Percentiles rank a stretch among this genome's conserved stretches.
Evolutionary conservation across 1,139 yeast genomes (phyloP).

Genomic region (Protomyces arabidopsidicola): DNA sequence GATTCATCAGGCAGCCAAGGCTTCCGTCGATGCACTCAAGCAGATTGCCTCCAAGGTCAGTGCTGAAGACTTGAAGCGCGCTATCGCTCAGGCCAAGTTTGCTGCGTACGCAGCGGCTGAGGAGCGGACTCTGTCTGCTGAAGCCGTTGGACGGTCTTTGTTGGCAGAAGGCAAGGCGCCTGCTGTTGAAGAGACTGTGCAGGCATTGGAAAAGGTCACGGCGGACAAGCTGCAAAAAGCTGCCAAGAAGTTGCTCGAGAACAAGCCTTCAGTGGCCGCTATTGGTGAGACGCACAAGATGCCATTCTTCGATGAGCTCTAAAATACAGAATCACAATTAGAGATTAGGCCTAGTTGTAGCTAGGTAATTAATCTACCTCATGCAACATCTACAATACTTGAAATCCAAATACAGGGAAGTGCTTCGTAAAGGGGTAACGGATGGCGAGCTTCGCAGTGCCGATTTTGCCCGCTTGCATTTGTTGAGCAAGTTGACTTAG

Average conservation of each 20-base stretch:
- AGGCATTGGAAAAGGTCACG: slow-evolving; percentile 42
- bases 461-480: background rate
- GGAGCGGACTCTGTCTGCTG: slow-evolving; percentile 39
- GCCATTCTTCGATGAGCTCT: slow-evolving; percentile 85
- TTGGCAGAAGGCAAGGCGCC: slow-evolving; percentile 36
- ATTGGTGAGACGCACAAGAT: slow-evolving; percentile 83
- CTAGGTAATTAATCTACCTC: too few species aligned
- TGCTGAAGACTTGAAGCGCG: slow-evolving; percentile 44
- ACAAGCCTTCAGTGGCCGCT: slow-evolving; percentile 78
- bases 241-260: slow-evolving; percentile 51
- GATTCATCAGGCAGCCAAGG: slow-evolving; percentile 53
- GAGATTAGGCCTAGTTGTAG: background rate
- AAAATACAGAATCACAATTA: background rate
- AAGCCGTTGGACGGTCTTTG: slow-evolving; percentile 36
- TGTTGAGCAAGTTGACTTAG: background rate
- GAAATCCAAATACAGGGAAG: background rate
- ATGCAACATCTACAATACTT: background rate
- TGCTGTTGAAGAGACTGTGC: slow-evolving; percentile 32
- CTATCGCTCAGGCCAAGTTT: slow-evolving; percentile 47
- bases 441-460: background rate
- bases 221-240: slow-evolving; percentile 49
- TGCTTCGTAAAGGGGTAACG: background rate
- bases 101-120: slow-evolving; percentile 41
- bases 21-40: slow-evolving; percentile 44
- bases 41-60: slow-evolving; percentile 35